A percentile compares a stretch with the other conserved stretches of the same genome.
These are phyloP conservation scores for Dendrobium huoshanense DNA, from an alignment of 106 monocot genomes.

Conservation along the genomic window DNA sequence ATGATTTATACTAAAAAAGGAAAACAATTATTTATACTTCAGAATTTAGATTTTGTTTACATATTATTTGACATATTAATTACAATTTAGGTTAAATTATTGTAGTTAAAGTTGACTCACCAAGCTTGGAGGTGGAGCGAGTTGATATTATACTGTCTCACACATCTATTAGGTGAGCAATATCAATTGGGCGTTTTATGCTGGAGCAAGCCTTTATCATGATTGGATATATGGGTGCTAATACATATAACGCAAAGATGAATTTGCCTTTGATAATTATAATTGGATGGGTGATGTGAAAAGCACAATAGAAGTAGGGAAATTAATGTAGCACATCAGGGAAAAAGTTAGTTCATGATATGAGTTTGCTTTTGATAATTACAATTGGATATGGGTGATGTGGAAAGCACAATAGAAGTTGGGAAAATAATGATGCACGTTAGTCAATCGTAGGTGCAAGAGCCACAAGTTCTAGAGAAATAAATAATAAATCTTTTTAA, in stretches of 20 bases:
- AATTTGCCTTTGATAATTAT: not conserved
- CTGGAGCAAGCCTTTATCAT: not conserved
- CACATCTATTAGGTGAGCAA: not conserved
- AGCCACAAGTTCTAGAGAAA: not conserved
- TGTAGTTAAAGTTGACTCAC: not conserved
- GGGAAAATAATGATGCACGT: not conserved
- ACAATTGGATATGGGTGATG: no score
- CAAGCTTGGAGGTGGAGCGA: not conserved
- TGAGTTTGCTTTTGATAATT: no score
- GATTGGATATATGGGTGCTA: not conserved
- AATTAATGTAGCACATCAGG: not conserved
- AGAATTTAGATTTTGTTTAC: not conserved
- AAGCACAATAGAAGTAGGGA: not conserved
- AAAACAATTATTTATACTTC: not conserved
- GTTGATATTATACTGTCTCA: not conserved
- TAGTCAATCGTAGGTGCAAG: not conserved
- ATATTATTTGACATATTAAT: not conserved
- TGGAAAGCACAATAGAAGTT: not conserved
- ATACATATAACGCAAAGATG: not conserved
- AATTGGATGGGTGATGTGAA: not conserved
- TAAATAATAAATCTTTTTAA: not conserved
- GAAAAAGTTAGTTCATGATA: no score
- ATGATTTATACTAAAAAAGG: not conserved
- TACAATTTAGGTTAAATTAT: not conserved
- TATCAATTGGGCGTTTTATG: not conserved